These are phyloP conservation scores for Diaporthe sp. DNA, from an alignment of 2,329 filamentous ascomycete genomes.

Conservation along the genomic window DNA sequence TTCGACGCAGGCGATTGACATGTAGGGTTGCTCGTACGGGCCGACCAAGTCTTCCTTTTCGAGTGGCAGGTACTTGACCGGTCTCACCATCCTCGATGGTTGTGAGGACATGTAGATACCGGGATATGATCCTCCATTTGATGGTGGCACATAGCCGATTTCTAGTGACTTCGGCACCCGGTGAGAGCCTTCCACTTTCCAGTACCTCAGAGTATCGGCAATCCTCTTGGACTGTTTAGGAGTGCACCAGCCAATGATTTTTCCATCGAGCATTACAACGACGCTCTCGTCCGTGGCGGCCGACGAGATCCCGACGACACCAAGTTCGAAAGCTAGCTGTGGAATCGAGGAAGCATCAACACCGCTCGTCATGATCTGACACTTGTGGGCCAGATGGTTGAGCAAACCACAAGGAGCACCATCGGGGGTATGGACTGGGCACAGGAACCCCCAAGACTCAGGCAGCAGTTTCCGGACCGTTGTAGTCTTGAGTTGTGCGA, in stretches of 20 bases:
- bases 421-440: slow-evolving; percentile 97
- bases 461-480: slow-evolving; percentile 95
- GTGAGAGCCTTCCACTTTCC: slow-evolving; percentile 92
- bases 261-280: slow-evolving; percentile 90
- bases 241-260: slow-evolving; percentile 89
- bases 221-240: slow-evolving; percentile 86
- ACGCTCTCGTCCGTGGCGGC: slow-evolving; percentile 87
- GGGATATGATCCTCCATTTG: slow-evolving; percentile 93
- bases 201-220: slow-evolving; percentile 88
- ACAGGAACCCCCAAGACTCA: slow-evolving; percentile 98
- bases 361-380: slow-evolving; percentile 83
- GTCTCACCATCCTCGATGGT: slow-evolving; percentile 87
- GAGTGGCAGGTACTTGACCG: slow-evolving; percentile 91
- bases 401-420: slow-evolving; percentile 93
- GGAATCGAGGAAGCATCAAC: slow-evolving; percentile 83
- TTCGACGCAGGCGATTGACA: slow-evolving; percentile 95
- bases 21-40: slow-evolving; percentile 95
- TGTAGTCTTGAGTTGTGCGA: slow-evolving; percentile 96
- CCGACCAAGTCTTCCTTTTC: slow-evolving; percentile 90
- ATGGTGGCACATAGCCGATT: slow-evolving; percentile 90
- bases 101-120: slow-evolving; percentile 94
- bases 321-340: slow-evolving; percentile 80
- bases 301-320: slow-evolving; percentile 80
- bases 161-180: slow-evolving; percentile 86
- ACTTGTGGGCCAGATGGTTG: slow-evolving; percentile 96